Percentiles rank a stretch among this genome's conserved stretches.
Evolutionary conservation across 129 eudicot genomes (phyloP).

Genomic region (Erigeron canadensis): DNA sequence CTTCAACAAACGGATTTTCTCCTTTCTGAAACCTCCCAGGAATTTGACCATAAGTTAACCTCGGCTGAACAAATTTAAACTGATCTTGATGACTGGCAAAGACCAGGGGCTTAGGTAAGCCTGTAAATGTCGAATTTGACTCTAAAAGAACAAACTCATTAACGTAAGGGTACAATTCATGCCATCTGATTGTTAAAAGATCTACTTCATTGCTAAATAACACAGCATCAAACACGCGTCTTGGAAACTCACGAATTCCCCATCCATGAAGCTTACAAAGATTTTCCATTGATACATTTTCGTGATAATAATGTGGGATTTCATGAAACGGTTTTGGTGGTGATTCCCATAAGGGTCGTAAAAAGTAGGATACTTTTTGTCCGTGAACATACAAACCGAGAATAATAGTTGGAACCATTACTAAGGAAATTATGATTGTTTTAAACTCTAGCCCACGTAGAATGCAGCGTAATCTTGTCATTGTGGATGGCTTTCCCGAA

Average conservation of each 20-base stretch:
- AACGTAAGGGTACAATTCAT: slow-evolving; percentile 78
- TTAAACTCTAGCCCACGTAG: slow-evolving; percentile 78
- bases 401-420: slow-evolving; percentile 51
- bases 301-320: slow-evolving; percentile 83
- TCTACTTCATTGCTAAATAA: slow-evolving; percentile 84
- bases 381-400: slow-evolving; percentile 61
- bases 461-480: slow-evolving; percentile 60
- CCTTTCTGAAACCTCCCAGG: slow-evolving; percentile 69
- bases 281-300: slow-evolving; percentile 79
- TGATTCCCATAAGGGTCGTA: slow-evolving; percentile 84
- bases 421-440: slow-evolving; percentile 50
- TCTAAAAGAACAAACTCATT: slow-evolving; percentile 83
- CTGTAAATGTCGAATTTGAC: slow-evolving; percentile 86
- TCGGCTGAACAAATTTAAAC: slow-evolving; percentile 70
- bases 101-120: slow-evolving; percentile 66
- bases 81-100: slow-evolving; percentile 56
- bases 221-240: slow-evolving; percentile 91
- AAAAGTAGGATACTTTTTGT: slow-evolving; percentile 79
- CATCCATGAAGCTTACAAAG: slow-evolving; percentile 94
- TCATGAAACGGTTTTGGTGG: slow-evolving; percentile 87
- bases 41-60: slow-evolving; percentile 73
- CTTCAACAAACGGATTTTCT: slow-evolving; percentile 89
- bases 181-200: slow-evolving; percentile 75
- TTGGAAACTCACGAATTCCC: slow-evolving; percentile 78
- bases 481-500: slow-evolving; percentile 48